Evolutionary conservation across 495 filamentous ascomycete species (phyloP), one percentile per base, ranked within the genome.

Genomic region (Neurospora sp.): DNA sequence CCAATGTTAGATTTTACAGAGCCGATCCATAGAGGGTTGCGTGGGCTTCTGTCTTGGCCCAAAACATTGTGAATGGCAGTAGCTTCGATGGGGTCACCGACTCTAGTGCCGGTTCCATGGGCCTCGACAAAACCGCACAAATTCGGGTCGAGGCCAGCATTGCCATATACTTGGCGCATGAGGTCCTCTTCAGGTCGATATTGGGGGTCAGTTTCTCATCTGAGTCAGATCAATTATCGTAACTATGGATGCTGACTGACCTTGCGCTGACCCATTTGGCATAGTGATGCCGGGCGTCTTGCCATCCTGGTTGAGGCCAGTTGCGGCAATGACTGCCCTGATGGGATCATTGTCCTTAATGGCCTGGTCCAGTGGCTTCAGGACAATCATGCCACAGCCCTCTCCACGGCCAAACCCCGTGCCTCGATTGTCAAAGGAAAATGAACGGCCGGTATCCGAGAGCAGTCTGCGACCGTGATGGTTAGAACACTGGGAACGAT

Each of bases 321-420:
- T 86, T 7, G 81, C 85, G 20, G 85, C 84, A 70, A 94, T 89
- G 20, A 93, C 83, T 16, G 86, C 88, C 69, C 89, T 83, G 48
- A 93, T 88, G 8, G 87, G 85, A 70, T 89, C 86, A 31, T 85
- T 84, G 74, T 88, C 86, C 59, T 72, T 78, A 40, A 87, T 78
- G n/a, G 87, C 91, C 71, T 89, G 84, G n/a, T 80, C 76, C 4
- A 92, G 81, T 7, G 80, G 82, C 79, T 93, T 94, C 31, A 94
- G 74, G 22, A 87, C 81, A 2, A 92, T 70, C 39, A 85, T 83
- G 48, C 82, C 86, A 27, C 89, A 81, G 4, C 86, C 91, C 74
- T 94, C 92, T 4, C 85, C 92, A 17, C 91, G 84, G 0, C 81
- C 89, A 76, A 90, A 94, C 0, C 91, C 92, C 73, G 90, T 85